Base-by-base conservation (phyloP, 108 stramenopile genomes). In the Aurantiochytrium sp. region DNA sequence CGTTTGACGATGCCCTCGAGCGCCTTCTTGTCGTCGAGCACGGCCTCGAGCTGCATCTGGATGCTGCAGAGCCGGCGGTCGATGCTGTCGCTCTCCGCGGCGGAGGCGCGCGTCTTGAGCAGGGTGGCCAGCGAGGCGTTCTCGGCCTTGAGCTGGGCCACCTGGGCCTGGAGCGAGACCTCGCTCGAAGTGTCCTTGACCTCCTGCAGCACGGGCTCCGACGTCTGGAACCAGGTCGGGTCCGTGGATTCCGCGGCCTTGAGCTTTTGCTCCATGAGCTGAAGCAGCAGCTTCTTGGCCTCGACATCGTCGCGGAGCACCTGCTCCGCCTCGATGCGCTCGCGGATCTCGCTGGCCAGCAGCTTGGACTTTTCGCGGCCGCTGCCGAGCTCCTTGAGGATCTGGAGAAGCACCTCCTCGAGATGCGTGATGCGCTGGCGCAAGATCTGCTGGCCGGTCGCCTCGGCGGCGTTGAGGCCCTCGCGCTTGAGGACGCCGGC, bases 381-480 rank as follows among this genome's bases (percentile, higher is more conserved):
- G 21, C 45, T 2, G 30, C 2, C 39, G 30, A 81, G 73, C 45
- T 81, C 73, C 45, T 81, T 41, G 42, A 81, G 45, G 30, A 81
- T 24, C n/a, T 81, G 42, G 10, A 81, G 17, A 21, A 81, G 45
- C 6, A 81, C 73, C 45, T 48, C 42, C 24, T 81, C 73, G 1
- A 81, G 73, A 42, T 81, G 73, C 6, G 73, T 12, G 45, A 81
- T 81, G 39, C 73, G 73, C 45, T 81, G 39, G 10, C 73, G 39
- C 39, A 81, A 24, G n/a, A 81, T 81, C 45, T 81, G 42, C 42
- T 81, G 73, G 10, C 42, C 73, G 2, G 39, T 48, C 42, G n/a
- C 45, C n/a, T 24, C 45, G 45, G 30, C 45, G n/a, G 73, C 42
- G 2, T 65, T 19, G 32, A 65, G 19, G 24, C 59, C 59, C 27